Percentiles rank a stretch among this genome's conserved stretches.
phyloP scores from a whole-genome alignment of 2,329 filamentous ascomycete species.

The Venturia asperata region DNA sequence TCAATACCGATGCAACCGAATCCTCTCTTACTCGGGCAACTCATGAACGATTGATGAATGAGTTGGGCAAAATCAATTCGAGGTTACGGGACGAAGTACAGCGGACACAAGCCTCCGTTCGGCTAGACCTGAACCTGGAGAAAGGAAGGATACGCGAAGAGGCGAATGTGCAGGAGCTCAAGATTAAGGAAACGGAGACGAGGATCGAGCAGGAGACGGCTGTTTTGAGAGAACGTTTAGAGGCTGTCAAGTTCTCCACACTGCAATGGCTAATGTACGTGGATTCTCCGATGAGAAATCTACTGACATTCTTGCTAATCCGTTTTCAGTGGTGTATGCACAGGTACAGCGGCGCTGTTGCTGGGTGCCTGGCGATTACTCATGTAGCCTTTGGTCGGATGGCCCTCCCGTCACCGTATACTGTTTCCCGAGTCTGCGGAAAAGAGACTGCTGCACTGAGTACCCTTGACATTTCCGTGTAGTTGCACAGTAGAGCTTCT shows the following conservation, averaged over 20 bases:
- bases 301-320: constrained; percentile 24
- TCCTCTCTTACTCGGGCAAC: constrained; percentile 78
- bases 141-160: constrained; percentile 96
- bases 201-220: constrained; percentile 97
- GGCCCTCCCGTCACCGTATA: too few species aligned
- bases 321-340: constrained; percentile 52
- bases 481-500: too few species aligned
- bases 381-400: constrained; percentile 41
- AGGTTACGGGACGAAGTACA: constrained; percentile 89
- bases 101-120: constrained; percentile 84
- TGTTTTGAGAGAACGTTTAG: constrained; percentile 79
- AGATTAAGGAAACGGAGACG: constrained; percentile 97
- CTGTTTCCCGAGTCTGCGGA: too few species aligned
- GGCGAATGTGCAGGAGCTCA: constrained; percentile 91
- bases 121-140: constrained; percentile 88
- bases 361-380: constrained; percentile 60
- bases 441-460: too few species aligned
- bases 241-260: constrained; percentile 96
- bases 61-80: constrained; percentile 87
- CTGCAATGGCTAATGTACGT: constrained; percentile 96
- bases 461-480: too few species aligned
- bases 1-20: constrained; percentile 87
- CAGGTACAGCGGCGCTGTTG: constrained; percentile 58
- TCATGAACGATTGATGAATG: constrained; percentile 88
- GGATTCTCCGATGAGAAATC: neutral